These are phyloP conservation scores for Nemania diffusa DNA, from an alignment of 2,329 filamentous ascomycete species.

Conservation along the genomic window DNA sequence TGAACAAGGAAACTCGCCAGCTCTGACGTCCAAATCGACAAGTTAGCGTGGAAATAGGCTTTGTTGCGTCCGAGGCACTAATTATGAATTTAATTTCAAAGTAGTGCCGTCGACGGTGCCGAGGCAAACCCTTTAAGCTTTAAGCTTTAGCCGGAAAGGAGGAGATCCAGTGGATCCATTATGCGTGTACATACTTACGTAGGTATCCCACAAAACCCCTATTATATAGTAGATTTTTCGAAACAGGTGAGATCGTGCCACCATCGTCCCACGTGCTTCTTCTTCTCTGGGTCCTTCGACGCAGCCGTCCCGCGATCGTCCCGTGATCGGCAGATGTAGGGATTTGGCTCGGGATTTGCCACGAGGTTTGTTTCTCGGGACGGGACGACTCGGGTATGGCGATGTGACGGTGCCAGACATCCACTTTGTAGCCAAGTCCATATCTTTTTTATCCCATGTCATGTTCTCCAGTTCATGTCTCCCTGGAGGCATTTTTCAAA, in stretches of 20 bases:
- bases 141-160: not conserved
- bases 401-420: not conserved
- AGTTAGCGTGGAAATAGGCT: not conserved
- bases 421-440: not conserved
- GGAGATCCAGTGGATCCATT: not conserved
- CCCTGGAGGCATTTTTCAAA: not conserved
- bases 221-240: not conserved
- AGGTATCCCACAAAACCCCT: not conserved
- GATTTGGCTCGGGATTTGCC: too few relatives aligned
- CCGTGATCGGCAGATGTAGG: too few relatives aligned
- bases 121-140: not conserved
- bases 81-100: not conserved
- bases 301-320: too few relatives aligned
- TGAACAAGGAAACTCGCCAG: not conserved
- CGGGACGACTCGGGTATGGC: not conserved
- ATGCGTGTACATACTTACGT: too few relatives aligned
- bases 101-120: not conserved
- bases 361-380: not conserved
- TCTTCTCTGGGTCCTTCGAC: too few relatives aligned
- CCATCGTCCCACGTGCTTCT: not conserved
- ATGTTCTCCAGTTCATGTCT: too few relatives aligned
- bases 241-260: not conserved
- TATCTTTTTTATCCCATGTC: too few relatives aligned
- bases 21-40: not conserved
- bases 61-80: not conserved